Evolutionary conservation across 2,329 filamentous ascomycete genomes (phyloP).

Genomic region (Beauveria bassiana): DNA sequence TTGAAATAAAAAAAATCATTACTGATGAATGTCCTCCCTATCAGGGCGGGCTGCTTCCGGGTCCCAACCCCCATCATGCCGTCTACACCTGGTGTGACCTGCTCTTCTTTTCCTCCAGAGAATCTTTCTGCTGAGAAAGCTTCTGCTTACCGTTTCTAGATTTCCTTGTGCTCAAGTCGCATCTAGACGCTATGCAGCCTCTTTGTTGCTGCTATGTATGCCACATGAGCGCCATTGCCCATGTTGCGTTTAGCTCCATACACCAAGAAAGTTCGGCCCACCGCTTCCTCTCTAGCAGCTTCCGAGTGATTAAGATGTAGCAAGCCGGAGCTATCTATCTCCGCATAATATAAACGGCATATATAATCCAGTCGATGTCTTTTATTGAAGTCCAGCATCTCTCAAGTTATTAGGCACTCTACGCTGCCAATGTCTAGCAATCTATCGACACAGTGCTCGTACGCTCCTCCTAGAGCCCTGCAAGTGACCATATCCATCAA

Average conservation of each 20-base stretch:
- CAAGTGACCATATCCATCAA: neutral
- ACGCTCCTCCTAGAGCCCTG: neutral
- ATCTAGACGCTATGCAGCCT: neutral
- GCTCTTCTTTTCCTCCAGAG: neutral
- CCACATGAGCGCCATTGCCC: slow-evolving; percentile 3
- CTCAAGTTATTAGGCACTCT: no score
- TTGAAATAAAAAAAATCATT: neutral
- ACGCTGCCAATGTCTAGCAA: neutral
- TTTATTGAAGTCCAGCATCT: neutral
- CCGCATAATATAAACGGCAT: neutral
- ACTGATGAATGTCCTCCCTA: neutral
- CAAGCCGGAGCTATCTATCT: neutral
- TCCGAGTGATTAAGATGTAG: neutral
- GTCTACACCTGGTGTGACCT: neutral
- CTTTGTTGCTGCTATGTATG: slow-evolving; percentile 10
- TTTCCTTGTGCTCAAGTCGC: slow-evolving; percentile 9
- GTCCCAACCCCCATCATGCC: neutral
- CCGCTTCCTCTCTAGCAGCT: neutral
- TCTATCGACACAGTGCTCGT: neutral
- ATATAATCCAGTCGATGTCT: neutral
- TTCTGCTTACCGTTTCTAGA: slow-evolving; percentile 17
- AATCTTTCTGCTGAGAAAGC: slow-evolving; percentile 17
- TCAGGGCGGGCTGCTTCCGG: neutral
- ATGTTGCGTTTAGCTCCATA: slow-evolving; percentile 2
- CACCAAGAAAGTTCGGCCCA: neutral